Conservation (phyloP, 805 yeast species). For the Naumovozyma castellii region DNA sequence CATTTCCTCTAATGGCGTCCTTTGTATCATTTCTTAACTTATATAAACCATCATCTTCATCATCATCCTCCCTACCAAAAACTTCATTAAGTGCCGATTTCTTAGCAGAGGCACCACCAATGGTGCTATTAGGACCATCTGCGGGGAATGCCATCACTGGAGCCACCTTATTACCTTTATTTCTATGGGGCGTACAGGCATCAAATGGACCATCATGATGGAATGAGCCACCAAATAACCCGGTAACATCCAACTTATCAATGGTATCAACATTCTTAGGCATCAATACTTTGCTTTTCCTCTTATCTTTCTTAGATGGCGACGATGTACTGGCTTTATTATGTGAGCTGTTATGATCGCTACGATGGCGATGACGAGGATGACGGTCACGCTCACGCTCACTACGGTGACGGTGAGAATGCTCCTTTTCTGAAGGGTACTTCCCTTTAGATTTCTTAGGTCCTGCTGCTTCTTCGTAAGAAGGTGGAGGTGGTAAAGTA, state of each 20-base stretch:
- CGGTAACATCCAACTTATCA: constrained; percentile 92
- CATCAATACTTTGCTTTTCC: constrained; percentile 33
- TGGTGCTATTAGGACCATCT: constrained; percentile 70
- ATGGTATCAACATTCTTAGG: constrained; percentile 83
- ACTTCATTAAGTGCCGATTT: constrained; percentile 62
- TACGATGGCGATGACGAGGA: constrained; percentile 12
- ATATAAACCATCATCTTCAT: constrained; percentile 33
- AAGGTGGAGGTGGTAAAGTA: constrained; percentile 9
- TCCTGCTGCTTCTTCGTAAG: constrained; percentile 32
- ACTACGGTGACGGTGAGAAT: constrained; percentile 4
- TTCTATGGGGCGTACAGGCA: constrained; percentile 95
- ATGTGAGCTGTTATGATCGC: constrained; percentile 7
- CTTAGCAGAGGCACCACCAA: constrained; percentile 50
- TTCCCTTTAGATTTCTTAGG: constrained; percentile 3
- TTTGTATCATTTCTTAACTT: constrained; percentile 18
- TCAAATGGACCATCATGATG: constrained; percentile 99
- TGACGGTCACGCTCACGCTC: constrained; percentile 3
- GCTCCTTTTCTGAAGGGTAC: constrained; percentile 11
- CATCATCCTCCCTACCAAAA: constrained; percentile 56
- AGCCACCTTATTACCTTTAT: constrained; percentile 63
- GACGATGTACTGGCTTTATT: constrained; percentile 6
- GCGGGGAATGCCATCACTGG: constrained; percentile 94
- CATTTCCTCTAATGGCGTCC: constrained; percentile 42
- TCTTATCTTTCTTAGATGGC: constrained; percentile 25
- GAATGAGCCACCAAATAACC: constrained; percentile 86